A percentile compares a stretch with the other conserved stretches of the same genome.
Evolutionary conservation across 2,329 filamentous ascomycete genomes (phyloP).

Genomic region (Myriosclerotinia scirpicola): DNA sequence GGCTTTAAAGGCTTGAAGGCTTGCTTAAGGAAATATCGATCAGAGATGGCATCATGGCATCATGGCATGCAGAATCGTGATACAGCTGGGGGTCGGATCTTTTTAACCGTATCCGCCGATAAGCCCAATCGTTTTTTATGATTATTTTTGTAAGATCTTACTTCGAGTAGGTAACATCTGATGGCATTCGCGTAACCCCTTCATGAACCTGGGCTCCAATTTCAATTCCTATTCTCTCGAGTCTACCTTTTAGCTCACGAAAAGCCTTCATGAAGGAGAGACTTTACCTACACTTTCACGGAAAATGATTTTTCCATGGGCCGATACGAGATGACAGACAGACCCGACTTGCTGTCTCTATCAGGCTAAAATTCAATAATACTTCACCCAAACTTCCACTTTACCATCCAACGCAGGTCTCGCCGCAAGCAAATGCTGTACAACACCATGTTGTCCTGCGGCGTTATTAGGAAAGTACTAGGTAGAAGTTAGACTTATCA

Average conservation of each 20-base stretch:
- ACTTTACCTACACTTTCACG: background rate
- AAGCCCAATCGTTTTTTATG: background rate
- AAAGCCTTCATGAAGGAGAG: background rate
- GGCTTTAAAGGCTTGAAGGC: background rate
- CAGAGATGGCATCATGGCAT: too few species aligned
- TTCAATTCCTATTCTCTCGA: background rate
- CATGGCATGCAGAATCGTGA: constrained; percentile 18
- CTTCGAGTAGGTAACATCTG: constrained; percentile 2
- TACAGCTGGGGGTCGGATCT: background rate
- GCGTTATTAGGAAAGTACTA: background rate
- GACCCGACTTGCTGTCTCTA: constrained; percentile 4
- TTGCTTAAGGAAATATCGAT: background rate
- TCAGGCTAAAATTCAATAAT: background rate
- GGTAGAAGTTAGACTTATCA: background rate
- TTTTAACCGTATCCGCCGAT: background rate
- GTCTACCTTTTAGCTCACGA: background rate
- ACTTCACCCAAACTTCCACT: background rate
- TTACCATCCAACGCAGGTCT: background rate
- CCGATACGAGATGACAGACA: background rate
- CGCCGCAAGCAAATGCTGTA: too few species aligned
- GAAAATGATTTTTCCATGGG: background rate
- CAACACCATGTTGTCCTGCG: background rate
- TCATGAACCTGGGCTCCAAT: background rate
- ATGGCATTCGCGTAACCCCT: constrained; percentile 18
- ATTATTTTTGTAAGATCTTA: background rate